Evolutionary conservation across 75 land plant genomes (phyloP).

Genomic region (Cupressus sempervirens): DNA sequence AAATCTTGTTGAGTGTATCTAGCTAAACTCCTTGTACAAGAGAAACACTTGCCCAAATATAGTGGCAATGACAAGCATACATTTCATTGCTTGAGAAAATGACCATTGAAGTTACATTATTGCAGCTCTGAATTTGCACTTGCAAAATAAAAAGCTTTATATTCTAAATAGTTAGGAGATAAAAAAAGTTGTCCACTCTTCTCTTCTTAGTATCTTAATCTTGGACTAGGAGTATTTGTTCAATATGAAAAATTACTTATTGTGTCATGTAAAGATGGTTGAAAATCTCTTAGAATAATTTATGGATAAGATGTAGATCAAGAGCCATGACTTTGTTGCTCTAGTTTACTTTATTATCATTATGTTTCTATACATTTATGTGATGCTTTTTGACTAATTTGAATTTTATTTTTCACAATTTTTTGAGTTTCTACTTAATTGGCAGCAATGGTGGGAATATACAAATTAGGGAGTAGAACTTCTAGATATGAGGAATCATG

Average conservation of each 20-base stretch:
- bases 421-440: constrained; percentile 2
- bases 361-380: background rate
- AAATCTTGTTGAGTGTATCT: background rate
- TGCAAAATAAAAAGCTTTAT: too few species aligned
- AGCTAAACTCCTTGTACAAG: background rate
- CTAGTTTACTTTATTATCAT: background rate
- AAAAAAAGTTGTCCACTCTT: too few species aligned
- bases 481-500: constrained; percentile 24
- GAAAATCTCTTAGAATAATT: too few species aligned
- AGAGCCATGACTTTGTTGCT: background rate
- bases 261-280: background rate
- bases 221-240: too few species aligned
- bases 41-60: background rate
- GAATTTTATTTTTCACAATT: background rate
- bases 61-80: background rate
- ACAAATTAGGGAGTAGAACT: constrained; percentile 34
- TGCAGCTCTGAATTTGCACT: background rate
- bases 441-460: constrained; percentile 60
- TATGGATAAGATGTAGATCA: background rate
- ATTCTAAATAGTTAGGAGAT: too few species aligned
- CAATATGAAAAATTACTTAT: too few species aligned
- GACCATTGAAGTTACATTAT: background rate
- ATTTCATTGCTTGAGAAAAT: background rate
- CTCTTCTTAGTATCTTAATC: too few species aligned
- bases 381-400: background rate